phyloP scores from a whole-genome alignment of 2,329 filamentous ascomycete species.

The Didymellaceae sp. region DNA sequence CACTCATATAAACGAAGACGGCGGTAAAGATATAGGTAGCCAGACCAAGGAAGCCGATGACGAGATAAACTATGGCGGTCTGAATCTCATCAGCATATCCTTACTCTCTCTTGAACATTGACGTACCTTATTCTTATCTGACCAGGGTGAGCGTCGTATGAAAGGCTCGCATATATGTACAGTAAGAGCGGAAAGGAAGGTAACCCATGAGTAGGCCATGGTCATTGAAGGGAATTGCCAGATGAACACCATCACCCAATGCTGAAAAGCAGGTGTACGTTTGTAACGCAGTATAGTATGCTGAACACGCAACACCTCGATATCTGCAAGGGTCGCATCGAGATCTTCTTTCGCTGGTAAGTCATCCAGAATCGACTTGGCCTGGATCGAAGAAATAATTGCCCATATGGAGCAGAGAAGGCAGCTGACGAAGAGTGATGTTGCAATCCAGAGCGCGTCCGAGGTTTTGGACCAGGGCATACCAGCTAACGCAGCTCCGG shows the following conservation, averaged over 20 bases:
- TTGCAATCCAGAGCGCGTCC: conserved; percentile 30
- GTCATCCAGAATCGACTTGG: conserved; percentile 37
- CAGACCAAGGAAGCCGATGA: conserved; percentile 27
- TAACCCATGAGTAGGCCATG: conserved; percentile 38
- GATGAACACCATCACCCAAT: conserved; percentile 39
- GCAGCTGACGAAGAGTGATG: conserved; percentile 34
- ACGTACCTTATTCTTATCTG: conserved; percentile 27
- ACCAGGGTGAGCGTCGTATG: conserved; percentile 26
- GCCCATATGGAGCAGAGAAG: conserved; percentile 38
- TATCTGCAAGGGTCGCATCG: conserved; percentile 21
- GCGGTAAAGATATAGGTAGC: conserved; percentile 33
- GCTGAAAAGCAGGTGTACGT: conserved; percentile 29
- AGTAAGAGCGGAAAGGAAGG: conserved; percentile 35
- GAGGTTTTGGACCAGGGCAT: conserved; percentile 27
- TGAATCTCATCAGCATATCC: conserved; percentile 13
- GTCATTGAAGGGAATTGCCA: conserved; percentile 43
- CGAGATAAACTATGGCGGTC: conserved; percentile 36
- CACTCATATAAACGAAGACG: conserved; percentile 34
- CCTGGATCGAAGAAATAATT: conserved; percentile 39
- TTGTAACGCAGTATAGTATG: conserved; percentile 33
- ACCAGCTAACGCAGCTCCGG: conserved; percentile 31
- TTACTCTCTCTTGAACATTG: not conserved
- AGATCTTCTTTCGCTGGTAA: conserved; percentile 31
- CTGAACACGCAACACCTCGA: conserved; percentile 29
- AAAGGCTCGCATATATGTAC: conserved; percentile 39